Evolutionary conservation across 805 yeast genomes (phyloP).

Genomic region (Hyphopichia homilentoma): DNA sequence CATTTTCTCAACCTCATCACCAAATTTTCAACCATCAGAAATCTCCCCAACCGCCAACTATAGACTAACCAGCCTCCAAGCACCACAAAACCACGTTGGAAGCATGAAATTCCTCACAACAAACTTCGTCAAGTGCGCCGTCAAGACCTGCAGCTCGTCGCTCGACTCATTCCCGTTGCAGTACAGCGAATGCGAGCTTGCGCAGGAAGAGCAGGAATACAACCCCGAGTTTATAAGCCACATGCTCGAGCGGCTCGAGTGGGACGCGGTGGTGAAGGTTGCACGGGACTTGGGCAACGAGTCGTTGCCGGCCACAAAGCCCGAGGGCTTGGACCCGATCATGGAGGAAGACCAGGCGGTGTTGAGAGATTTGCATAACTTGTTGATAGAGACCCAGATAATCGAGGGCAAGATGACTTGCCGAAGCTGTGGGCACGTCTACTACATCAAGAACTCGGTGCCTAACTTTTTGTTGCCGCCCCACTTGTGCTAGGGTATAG

Average conservation of each 20-base stretch:
- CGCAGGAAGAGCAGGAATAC: constrained; percentile 75
- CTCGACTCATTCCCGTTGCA: constrained; percentile 77
- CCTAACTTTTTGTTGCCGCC: constrained; percentile 95
- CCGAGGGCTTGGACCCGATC: constrained; percentile 51
- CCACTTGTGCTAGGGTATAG: constrained; percentile 69
- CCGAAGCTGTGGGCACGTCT: constrained; percentile 78
- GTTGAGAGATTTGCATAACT: constrained; percentile 69
- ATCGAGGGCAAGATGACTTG: constrained; percentile 88
- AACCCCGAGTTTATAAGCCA: constrained; percentile 75
- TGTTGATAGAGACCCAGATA: constrained; percentile 82
- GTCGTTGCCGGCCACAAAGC: constrained; percentile 57
- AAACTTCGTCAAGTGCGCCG: constrained; percentile 92
- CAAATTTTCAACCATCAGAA: no score
- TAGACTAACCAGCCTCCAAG: no score
- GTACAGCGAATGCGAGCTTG: constrained; percentile 64
- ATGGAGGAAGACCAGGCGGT: constrained; percentile 51
- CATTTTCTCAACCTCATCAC: no score
- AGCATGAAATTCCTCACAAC: constrained; percentile 91
- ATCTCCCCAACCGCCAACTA: no score
- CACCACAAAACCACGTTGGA: no score
- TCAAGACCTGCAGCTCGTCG: constrained; percentile 71
- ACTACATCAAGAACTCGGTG: constrained; percentile 86
- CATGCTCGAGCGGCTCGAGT: constrained; percentile 78
- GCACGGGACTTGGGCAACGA: constrained; percentile 67
- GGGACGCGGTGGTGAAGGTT: constrained; percentile 79